A percentile compares a stretch with the other conserved stretches of the same genome.
Conservation (phyloP, 2,329 filamentous ascomycete genomes). For the Trichoderma semiorbis region DNA sequence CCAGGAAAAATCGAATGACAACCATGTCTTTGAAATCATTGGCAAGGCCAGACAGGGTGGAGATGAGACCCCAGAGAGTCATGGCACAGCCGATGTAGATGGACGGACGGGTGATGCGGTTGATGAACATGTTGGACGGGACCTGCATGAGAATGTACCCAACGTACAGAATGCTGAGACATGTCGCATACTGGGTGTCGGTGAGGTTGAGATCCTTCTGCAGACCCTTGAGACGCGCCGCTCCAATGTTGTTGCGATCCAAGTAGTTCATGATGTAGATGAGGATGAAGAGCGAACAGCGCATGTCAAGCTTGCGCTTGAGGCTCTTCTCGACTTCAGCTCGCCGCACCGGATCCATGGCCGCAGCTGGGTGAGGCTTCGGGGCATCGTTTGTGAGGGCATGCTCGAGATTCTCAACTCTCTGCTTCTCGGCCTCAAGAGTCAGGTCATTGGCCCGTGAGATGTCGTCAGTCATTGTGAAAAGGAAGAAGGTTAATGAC, state of each 20-base stretch:
- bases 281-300: conserved; percentile 65
- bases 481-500: background rate
- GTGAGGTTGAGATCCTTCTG: conserved; percentile 56
- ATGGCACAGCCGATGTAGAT: conserved; percentile 52
- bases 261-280: conserved; percentile 75
- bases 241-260: conserved; percentile 65
- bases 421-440: conserved; percentile 17
- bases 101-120: conserved; percentile 48
- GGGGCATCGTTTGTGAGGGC: background rate
- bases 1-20: conserved; percentile 55
- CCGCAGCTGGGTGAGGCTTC: background rate
- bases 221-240: conserved; percentile 62
- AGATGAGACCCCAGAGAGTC: conserved; percentile 59
- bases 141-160: conserved; percentile 65
- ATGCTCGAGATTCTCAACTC: conserved; percentile 20
- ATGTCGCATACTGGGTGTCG: conserved; percentile 60
- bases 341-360: conserved; percentile 47
- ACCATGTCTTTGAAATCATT: conserved; percentile 54
- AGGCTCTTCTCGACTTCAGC: conserved; percentile 59
- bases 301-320: conserved; percentile 66
- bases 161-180: conserved; percentile 62
- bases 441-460: conserved; percentile 10
- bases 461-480: conserved; percentile 23
- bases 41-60: conserved; percentile 52
- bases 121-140: conserved; percentile 57